A percentile compares a stretch with the other conserved stretches of the same genome.
Conservation (phyloP, 371 early-diverging fungal genomes). For the Gilbertella persicaria region DNA sequence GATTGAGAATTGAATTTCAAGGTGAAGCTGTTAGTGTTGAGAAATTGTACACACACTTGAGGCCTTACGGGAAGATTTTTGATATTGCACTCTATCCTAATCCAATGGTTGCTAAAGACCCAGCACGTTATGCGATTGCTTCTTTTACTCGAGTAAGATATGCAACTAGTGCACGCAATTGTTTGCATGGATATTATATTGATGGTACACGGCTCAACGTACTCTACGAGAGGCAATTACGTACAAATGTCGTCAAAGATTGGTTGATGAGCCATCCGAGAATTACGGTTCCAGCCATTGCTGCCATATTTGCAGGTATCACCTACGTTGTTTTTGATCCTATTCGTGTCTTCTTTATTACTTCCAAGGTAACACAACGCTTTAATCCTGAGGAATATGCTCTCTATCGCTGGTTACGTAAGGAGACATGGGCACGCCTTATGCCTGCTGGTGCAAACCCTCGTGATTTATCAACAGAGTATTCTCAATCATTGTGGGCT, state of each 20-base stretch:
- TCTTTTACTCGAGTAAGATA: slow-evolving; percentile 74
- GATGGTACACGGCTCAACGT: slow-evolving; percentile 69
- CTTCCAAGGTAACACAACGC: slow-evolving; percentile 77
- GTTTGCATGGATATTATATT: slow-evolving; percentile 78
- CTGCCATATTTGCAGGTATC: slow-evolving; percentile 75
- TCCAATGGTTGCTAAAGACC: slow-evolving; percentile 60
- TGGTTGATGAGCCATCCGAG: slow-evolving; percentile 76
- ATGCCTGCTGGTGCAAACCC: background rate
- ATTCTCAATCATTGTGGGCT: slow-evolving; percentile 49
- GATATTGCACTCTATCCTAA: slow-evolving; percentile 72
- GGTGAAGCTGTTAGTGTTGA: slow-evolving; percentile 66
- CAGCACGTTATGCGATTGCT: slow-evolving; percentile 76
- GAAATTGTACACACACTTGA: slow-evolving; percentile 70
- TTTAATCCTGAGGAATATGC: slow-evolving; percentile 72
- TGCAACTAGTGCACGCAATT: slow-evolving; percentile 89
- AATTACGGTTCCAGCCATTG: slow-evolving; percentile 70
- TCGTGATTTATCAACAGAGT: background rate
- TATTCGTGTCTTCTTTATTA: slow-evolving; percentile 83
- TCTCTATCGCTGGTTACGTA: slow-evolving; percentile 64
- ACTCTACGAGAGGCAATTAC: slow-evolving; percentile 69
- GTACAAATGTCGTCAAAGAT: slow-evolving; percentile 63
- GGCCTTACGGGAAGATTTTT: slow-evolving; percentile 81
- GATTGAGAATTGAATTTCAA: slow-evolving; percentile 72
- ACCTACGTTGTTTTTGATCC: slow-evolving; percentile 92
- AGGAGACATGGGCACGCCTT: slow-evolving; percentile 60